These are phyloP conservation scores for Leishmania braziliensis DNA, from an alignment of 208 protist species.

Conservation along the genomic window DNA sequence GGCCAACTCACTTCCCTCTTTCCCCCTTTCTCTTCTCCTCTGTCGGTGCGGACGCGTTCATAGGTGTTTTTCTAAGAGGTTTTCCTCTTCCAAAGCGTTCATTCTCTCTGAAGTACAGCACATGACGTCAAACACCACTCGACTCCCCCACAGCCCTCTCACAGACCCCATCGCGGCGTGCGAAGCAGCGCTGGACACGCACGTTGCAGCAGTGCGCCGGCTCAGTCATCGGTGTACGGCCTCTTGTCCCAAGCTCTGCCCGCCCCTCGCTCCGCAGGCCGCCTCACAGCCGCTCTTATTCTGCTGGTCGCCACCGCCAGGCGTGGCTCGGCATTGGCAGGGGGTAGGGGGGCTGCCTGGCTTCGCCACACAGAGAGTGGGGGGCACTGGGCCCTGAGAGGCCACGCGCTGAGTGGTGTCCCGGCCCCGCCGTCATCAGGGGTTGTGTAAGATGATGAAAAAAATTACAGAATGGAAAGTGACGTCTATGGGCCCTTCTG, in stretches of 20 bases:
- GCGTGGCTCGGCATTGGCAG: neutral
- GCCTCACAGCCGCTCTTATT: neutral
- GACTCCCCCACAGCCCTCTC: neutral
- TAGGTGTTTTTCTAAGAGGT: neutral
- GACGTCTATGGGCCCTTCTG: too few relatives aligned
- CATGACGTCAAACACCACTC: neutral
- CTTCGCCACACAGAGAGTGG: neutral
- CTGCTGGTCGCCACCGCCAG: neutral
- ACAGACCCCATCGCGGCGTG: neutral
- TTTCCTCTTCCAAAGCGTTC: neutral
- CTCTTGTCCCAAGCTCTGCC: neutral
- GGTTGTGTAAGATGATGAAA: neutral
- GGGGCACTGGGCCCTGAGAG: neutral
- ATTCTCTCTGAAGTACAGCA: neutral
- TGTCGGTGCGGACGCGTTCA: neutral
- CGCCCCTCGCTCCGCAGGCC: too few relatives aligned
- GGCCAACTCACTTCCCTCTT: neutral
- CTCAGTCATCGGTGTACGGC: neutral
- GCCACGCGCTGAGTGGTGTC: too few relatives aligned
- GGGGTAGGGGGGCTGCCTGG: neutral
- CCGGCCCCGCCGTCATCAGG: neutral
- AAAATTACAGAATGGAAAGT: neutral
- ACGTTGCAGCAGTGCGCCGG: neutral
- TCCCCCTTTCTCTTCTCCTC: neutral
- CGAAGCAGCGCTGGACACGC: neutral